Conservation (phyloP, 2,329 filamentous ascomycete species). For the Fusarium sp. region DNA sequence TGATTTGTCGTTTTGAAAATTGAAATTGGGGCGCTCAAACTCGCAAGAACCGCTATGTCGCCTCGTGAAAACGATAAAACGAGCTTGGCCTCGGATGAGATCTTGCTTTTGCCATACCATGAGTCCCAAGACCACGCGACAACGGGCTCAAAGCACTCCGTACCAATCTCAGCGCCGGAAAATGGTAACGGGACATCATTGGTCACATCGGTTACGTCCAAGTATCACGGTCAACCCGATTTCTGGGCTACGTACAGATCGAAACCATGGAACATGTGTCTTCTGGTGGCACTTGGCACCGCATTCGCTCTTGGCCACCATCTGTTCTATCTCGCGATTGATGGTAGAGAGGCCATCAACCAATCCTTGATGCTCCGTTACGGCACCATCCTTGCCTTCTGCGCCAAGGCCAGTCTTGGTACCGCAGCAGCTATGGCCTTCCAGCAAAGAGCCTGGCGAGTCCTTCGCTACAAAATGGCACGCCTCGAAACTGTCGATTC, state of each 20-base stretch:
- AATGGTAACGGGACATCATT: no score
- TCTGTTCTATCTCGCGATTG: background rate
- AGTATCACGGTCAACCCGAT: no score
- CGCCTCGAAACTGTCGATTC: constrained; percentile 1
- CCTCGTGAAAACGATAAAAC: no score
- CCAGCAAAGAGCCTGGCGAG: constrained; percentile 1
- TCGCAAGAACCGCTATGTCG: no score
- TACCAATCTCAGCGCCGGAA: no score
- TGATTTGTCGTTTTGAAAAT: no score
- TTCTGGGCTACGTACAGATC: background rate
- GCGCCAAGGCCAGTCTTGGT: constrained; percentile 2
- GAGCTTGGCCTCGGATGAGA: no score
- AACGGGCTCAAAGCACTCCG: no score
- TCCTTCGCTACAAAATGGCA: background rate
- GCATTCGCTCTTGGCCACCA: constrained; percentile 6
- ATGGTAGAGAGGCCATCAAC: background rate
- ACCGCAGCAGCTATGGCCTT: background rate
- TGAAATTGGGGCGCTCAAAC: no score
- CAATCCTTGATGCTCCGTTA: constrained; percentile 11
- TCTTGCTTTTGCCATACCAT: no score
- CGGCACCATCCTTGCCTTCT: constrained; percentile 2
- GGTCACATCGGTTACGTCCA: no score
- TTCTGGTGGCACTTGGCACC: background rate
- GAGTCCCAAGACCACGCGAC: no score
- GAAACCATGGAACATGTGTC: constrained; percentile 9